Percentiles rank a stretch among this genome's conserved stretches.
Evolutionary conservation across 345 rosid species (phyloP).

Genomic region (Eucalyptus shirleyi): DNA sequence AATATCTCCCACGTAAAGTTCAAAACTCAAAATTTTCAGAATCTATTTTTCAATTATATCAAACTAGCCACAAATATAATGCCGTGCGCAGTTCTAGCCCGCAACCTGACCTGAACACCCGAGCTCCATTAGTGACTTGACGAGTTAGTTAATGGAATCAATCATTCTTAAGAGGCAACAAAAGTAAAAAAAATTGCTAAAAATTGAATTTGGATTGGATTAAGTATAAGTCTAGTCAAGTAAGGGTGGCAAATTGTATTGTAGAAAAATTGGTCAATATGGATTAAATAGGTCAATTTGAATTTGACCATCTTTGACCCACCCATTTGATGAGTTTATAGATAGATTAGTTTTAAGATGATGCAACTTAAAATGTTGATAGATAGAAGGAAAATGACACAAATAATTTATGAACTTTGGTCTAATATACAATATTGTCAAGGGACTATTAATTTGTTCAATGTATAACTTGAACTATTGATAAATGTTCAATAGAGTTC

Average conservation of each 20-base stretch:
- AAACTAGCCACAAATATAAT: neutral
- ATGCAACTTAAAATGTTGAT: neutral
- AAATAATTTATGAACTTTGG: neutral
- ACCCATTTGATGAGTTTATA: neutral
- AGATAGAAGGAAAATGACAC: neutral
- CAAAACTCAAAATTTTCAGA: neutral
- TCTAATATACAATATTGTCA: neutral
- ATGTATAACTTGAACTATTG: neutral
- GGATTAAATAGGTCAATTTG: neutral
- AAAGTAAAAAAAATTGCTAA: too few relatives aligned
- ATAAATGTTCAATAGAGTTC: neutral
- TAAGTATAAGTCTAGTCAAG: neutral
- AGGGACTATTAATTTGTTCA: neutral
- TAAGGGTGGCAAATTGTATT: neutral
- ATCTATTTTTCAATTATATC: neutral
- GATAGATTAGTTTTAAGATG: neutral
- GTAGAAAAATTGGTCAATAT: neutral
- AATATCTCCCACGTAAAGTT: neutral
- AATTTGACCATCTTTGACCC: rapidly evolving
- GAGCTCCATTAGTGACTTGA: neutral
- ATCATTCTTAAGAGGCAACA: neutral
- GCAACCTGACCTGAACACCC: neutral
- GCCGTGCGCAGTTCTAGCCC: neutral
- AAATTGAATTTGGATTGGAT: neutral
- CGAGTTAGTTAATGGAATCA: neutral